Percentiles rank a stretch among this genome's conserved stretches.
These are phyloP conservation scores for Ascochyta koolunga DNA, from an alignment of 2,329 filamentous ascomycete genomes.

Conservation along the genomic window DNA sequence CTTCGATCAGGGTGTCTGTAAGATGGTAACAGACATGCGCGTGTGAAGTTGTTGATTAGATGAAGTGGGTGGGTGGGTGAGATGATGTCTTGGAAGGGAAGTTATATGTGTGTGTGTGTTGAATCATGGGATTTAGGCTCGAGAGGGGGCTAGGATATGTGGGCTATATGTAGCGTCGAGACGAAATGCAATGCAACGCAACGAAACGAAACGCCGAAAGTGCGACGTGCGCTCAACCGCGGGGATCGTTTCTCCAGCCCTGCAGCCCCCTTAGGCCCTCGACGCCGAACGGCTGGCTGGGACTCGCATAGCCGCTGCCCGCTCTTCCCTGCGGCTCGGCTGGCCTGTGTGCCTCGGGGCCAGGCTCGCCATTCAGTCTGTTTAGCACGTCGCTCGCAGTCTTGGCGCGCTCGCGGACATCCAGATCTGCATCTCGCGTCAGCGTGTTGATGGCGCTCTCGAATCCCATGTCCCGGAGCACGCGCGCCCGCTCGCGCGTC, in stretches of 20 bases:
- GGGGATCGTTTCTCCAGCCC: slow-evolving; percentile 26
- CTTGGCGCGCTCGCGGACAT: slow-evolving; percentile 84
- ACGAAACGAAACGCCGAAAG: too few species aligned
- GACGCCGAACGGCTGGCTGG: slow-evolving; percentile 12
- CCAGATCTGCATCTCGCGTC: slow-evolving; percentile 74
- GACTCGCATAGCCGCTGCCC: slow-evolving; percentile 15
- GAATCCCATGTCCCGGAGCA: slow-evolving; percentile 75
- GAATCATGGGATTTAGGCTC: too few species aligned
- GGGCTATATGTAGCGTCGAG: too few species aligned
- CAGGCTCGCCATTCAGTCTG: slow-evolving; percentile 27
- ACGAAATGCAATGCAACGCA: too few species aligned
- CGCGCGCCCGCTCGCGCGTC: slow-evolving; percentile 69
- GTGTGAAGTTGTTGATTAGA: too few species aligned
- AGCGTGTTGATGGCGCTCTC: slow-evolving; percentile 65
- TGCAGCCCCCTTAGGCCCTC: slow-evolving; percentile 17
- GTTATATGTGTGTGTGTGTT: too few species aligned
- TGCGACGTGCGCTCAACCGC: slow-evolving; percentile 11
- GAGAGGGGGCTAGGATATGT: too few species aligned
- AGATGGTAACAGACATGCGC: too few species aligned
- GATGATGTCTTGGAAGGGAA: too few species aligned
- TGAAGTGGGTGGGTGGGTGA: too few species aligned
- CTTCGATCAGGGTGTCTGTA: too few species aligned
- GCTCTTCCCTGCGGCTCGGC: background rate
- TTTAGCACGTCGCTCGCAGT: slow-evolving; percentile 70
- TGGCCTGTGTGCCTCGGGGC: background rate